Conservation (phyloP, 345 rosid species). For the Populus alba region DNA sequence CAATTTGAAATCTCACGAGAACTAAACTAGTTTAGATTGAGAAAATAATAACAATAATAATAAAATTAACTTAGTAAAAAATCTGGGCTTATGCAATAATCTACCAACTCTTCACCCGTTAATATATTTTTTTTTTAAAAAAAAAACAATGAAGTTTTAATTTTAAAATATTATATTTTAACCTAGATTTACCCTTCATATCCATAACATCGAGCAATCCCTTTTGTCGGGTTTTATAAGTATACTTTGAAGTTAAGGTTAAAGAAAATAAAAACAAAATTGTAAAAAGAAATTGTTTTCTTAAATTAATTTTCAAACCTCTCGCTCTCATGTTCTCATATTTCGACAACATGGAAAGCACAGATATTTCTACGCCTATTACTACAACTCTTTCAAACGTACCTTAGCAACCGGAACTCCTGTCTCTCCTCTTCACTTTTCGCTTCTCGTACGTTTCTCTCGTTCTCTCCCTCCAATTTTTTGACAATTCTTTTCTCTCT, state of each 20-base stretch:
- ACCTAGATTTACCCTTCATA: too few species aligned
- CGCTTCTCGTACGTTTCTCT: not conserved
- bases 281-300: not conserved
- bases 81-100: too few species aligned
- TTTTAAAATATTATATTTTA: too few species aligned
- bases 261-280: not conserved
- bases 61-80: too few species aligned
- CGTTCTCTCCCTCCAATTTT: not conserved
- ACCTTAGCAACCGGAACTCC: not conserved
- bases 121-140: too few species aligned
- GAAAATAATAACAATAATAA: too few species aligned
- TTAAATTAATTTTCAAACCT: not conserved
- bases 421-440: not conserved
- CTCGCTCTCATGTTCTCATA: not conserved
- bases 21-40: too few species aligned
- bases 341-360: not conserved
- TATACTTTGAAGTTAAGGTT: not conserved
- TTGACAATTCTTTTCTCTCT: not conserved
- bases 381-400: not conserved
- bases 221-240: too few species aligned
- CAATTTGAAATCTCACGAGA: too few species aligned
- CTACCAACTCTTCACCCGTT: too few species aligned
- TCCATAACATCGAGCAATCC: too few species aligned
- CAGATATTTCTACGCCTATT: conserved; percentile 15
- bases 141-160: too few species aligned